Evolutionary conservation across 208 protist species (phyloP).

Genomic region (Trypanosoma platydactyli): DNA sequence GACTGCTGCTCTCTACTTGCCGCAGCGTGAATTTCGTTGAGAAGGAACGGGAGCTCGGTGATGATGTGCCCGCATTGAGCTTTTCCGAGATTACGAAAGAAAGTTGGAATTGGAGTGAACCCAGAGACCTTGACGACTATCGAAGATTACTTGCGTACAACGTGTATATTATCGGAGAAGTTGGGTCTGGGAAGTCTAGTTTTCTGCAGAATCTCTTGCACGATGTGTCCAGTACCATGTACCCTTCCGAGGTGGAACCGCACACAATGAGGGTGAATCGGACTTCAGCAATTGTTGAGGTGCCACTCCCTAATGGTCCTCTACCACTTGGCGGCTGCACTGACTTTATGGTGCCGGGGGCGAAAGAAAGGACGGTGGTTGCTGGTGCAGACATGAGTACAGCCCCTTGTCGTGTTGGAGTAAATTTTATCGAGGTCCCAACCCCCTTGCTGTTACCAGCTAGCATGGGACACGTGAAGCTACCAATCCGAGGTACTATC

Average conservation of each 20-base stretch:
- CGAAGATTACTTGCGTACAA: conserved; percentile 19
- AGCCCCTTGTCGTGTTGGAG: conserved; percentile 12
- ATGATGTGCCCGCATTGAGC: conserved; percentile 8
- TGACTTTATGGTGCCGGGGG: neutral
- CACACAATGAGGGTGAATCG: conserved; percentile 25
- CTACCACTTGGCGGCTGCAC: conserved; percentile 6
- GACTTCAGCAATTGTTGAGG: conserved; percentile 15
- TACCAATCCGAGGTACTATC: conserved; percentile 17
- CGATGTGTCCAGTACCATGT: neutral
- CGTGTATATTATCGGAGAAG: conserved; percentile 17
- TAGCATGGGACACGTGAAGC: conserved; percentile 15
- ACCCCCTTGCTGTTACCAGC: conserved; percentile 13
- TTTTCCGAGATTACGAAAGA: conserved; percentile 23
- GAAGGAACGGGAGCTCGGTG: neutral
- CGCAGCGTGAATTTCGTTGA: neutral
- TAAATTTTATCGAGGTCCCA: conserved; percentile 23
- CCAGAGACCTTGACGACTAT: conserved; percentile 20
- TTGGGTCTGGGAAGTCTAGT: conserved; percentile 17
- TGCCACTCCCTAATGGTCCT: neutral
- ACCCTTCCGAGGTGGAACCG: neutral
- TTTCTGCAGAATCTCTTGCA: conserved; percentile 3
- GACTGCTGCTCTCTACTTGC: conserved; percentile 17
- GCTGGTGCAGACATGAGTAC: neutral
- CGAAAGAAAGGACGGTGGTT: neutral
- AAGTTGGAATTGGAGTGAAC: neutral